Base-by-base conservation (phyloP, 345 rosid species). In the Gossypium bickii region DNA sequence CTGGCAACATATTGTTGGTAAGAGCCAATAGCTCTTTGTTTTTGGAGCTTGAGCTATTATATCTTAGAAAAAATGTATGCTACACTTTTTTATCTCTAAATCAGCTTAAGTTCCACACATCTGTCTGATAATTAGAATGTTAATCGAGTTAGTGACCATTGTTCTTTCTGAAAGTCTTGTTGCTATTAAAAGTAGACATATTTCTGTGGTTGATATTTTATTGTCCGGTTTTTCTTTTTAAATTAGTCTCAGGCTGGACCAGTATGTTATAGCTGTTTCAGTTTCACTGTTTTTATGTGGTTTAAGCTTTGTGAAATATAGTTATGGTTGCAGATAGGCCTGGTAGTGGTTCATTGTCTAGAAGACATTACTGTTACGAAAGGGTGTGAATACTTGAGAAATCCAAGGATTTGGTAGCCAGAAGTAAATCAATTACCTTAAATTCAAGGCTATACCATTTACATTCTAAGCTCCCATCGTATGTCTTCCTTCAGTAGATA, bases 1-100 rank as follows among this genome's bases (percentile, higher is more conserved):
- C 82, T 96, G 81, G 97, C 97, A 75, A 93, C 98, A 47, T 85
- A 76, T 78, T 93, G 91, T 82, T 95, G 98, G 98, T 93, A 89
- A 94, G 89, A 45, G 63, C 81, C 41, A 38, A 51, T 60, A 9
- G 25, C 47, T 52, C 4, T 65, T 22, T 48, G 72, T 61, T 49
- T 34, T 34, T 5, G 6, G 44, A 51, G 5, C 60, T 51, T 44
- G 60, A 69, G 59, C 41, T 70, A 11, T 10, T 20, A 70, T 52
- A 16, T 29, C 43, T 52, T 29, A 29, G 7, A 34, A 52, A 52
- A 29, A n/a, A 5, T 2, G 9, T 43, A 41, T 56, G 62, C 73
- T 48, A 25, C 41, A 34, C 41, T 34, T 34, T 60, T 11, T 56
- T 56, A 9, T 11, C 60, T 18, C 60, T 34, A 34, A 34, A 34